A percentile compares a stretch with the other conserved stretches of the same genome.
Conservation (phyloP, 2,329 filamentous ascomycete genomes). For the Alternaria consortialis region DNA sequence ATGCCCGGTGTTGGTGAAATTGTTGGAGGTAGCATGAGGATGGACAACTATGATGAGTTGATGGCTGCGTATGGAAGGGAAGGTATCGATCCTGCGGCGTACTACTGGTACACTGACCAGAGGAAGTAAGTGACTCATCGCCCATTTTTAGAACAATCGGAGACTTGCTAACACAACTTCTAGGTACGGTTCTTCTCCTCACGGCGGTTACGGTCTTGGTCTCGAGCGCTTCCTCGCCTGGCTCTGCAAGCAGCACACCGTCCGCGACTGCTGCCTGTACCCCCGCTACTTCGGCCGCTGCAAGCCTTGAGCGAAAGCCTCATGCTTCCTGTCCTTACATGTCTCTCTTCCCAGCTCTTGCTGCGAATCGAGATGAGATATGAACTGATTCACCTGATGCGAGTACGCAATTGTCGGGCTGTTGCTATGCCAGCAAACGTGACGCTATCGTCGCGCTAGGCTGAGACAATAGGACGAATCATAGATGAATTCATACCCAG, state of each 20-base stretch:
- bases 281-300: conserved; percentile 83
- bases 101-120: conserved; percentile 99
- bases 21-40: conserved; percentile 95
- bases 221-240: conserved; percentile 81
- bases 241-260: conserved; percentile 72
- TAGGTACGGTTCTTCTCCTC: conserved; percentile 89
- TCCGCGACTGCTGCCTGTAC: conserved; percentile 76
- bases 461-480: conserved; percentile 1
- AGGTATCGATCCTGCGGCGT: conserved; percentile 82
- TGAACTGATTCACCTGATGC: conserved; percentile 6
- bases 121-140: conserved; percentile 73
- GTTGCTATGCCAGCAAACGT: background rate
- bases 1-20: conserved; percentile 98
- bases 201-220: conserved; percentile 92
- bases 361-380: conserved; percentile 5
- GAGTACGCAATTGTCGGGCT: background rate
- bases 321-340: background rate
- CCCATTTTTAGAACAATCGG: background rate
- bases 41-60: conserved; percentile 85
- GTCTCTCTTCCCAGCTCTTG: conserved; percentile 18
- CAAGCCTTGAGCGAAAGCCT: conserved; percentile 66
- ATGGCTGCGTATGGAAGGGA: conserved; percentile 88
- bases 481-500: conserved; percentile 17
- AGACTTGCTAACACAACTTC: conserved; percentile 26
- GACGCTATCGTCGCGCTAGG: conserved; percentile 11